Conservation (phyloP, 495 filamentous ascomycete genomes). For the Tuber microsphaerosporum region DNA sequence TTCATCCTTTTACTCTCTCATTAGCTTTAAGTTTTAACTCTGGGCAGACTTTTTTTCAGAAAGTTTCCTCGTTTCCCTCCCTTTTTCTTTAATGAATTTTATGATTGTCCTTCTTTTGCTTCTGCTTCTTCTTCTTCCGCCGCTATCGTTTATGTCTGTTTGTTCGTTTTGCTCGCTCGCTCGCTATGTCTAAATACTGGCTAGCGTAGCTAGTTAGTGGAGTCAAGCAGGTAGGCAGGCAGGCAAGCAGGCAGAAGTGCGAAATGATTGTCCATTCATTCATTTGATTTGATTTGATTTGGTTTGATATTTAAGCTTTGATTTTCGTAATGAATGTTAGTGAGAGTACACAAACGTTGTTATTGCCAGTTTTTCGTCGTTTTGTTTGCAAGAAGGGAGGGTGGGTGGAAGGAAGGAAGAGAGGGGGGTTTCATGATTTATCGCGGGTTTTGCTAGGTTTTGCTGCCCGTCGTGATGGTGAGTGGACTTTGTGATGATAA, state of each 20-base stretch:
- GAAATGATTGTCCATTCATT: conserved; percentile 22
- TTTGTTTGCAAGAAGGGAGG: background rate
- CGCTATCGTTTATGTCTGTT: conserved; percentile 9
- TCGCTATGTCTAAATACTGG: background rate
- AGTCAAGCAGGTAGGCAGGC: background rate
- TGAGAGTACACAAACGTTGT: background rate
- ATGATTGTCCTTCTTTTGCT: conserved; percentile 21
- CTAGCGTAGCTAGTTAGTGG: background rate
- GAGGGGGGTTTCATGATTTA: no score
- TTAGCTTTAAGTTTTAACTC: background rate
- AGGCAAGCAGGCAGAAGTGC: background rate
- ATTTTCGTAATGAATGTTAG: background rate
- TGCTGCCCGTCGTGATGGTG: background rate
- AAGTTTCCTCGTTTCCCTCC: conserved; percentile 10
- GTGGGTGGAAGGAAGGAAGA: background rate
- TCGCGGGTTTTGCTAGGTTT: background rate
- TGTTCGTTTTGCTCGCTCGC: conserved; percentile 11
- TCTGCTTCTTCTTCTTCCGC: conserved; percentile 14
- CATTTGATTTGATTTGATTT: conserved; percentile 21
- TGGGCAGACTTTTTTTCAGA: conserved; percentile 23
- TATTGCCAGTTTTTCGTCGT: background rate
- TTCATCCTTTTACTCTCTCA: background rate
- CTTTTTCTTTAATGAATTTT: conserved; percentile 32
- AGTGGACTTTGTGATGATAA: background rate
- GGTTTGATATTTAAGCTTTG: conserved; percentile 9